phyloP scores from a whole-genome alignment of 202 grass and related monocot genomes.

The Brachypodium distachyon region DNA sequence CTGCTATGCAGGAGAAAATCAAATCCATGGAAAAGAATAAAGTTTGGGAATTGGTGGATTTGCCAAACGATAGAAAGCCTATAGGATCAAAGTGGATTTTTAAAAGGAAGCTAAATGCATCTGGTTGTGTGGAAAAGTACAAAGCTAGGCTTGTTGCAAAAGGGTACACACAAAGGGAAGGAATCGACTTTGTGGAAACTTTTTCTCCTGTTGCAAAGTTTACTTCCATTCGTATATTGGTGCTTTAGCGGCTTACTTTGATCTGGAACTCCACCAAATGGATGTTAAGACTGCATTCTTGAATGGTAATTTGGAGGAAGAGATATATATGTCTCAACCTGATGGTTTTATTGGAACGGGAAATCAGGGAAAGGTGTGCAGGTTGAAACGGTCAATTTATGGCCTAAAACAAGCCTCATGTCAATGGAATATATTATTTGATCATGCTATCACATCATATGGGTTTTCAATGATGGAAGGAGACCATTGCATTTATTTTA shows the following conservation, averaged over 20 bases:
- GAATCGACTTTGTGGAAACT: background rate
- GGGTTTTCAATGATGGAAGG: background rate
- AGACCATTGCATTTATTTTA: background rate
- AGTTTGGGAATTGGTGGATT: background rate
- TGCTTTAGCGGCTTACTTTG: background rate
- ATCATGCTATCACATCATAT: background rate
- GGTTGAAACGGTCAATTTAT: background rate
- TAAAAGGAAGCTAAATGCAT: background rate
- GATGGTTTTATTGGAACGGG: background rate
- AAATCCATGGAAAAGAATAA: background rate
- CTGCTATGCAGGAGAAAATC: background rate
- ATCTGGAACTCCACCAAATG: background rate
- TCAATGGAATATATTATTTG: background rate
- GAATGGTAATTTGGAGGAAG: background rate
- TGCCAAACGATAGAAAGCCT: background rate
- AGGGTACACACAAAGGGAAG: background rate
- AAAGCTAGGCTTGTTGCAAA: background rate
- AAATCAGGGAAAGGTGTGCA: background rate
- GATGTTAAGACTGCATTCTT: background rate
- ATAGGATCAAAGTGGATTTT: background rate
- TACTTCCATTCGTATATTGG: background rate
- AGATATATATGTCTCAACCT: background rate
- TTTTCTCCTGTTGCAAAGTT: background rate
- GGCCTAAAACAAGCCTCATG: background rate
- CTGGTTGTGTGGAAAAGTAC: background rate